A percentile compares a stretch with the other conserved stretches of the same genome.
Evolutionary conservation across 208 protist species (phyloP).

Genomic region (Tritrichomonas foetus): DNA sequence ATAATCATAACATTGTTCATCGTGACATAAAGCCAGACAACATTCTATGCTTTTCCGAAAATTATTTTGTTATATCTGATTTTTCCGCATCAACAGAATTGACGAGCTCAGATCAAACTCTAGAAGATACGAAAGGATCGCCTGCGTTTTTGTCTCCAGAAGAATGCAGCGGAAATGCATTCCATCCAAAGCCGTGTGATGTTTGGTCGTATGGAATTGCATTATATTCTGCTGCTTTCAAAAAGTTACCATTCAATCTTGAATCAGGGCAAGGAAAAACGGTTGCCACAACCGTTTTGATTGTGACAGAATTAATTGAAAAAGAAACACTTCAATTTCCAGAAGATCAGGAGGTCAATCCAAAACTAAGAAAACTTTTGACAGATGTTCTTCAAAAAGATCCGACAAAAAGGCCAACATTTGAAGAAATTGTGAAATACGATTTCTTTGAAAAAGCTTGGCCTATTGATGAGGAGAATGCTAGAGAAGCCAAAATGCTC

Average conservation of each 20-base stretch:
- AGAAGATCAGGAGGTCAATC: not conserved
- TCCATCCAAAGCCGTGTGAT: not conserved
- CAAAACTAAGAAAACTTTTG: not conserved
- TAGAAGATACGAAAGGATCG: not conserved
- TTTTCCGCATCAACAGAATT: not conserved
- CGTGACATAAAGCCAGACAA: slow-evolving; percentile 35
- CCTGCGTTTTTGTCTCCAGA: not conserved
- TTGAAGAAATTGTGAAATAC: not conserved
- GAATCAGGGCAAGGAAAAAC: not conserved
- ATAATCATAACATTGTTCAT: not conserved
- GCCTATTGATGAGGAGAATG: not conserved
- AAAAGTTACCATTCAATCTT: not conserved
- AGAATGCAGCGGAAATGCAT: not conserved
- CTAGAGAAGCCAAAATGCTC: too few relatives aligned
- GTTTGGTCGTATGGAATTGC: not conserved
- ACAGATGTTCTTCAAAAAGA: not conserved
- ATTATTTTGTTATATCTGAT: not conserved
- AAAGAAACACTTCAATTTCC: not conserved
- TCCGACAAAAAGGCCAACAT: not conserved
- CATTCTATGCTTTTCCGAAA: not conserved
- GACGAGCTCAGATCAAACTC: not conserved
- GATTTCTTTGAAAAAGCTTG: not conserved
- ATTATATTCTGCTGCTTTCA: not conserved
- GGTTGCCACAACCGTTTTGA: not conserved
- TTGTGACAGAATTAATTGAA: not conserved